phyloP scores from a whole-genome alignment of 805 yeast species.

The Ogataea ganodermae region DNA sequence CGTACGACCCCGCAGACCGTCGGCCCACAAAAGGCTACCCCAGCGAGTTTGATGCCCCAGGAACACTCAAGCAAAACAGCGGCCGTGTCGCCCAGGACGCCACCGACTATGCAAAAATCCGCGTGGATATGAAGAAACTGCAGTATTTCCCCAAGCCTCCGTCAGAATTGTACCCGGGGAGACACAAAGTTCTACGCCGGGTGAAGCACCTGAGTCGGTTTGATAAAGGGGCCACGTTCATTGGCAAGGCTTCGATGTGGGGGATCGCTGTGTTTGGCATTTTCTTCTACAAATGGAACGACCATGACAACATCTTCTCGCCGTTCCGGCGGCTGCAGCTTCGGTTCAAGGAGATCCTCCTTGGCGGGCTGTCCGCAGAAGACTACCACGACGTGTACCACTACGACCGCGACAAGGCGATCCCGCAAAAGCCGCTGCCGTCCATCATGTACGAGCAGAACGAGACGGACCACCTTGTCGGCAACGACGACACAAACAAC shows the following conservation, averaged over 20 bases:
- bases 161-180: constrained; percentile 75
- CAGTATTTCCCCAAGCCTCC: constrained; percentile 79
- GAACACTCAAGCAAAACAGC: constrained; percentile 49
- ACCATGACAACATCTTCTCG: constrained; percentile 72
- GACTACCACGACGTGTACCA: constrained; percentile 63
- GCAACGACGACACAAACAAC: constrained; percentile 38
- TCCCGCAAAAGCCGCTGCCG: constrained; percentile 41
- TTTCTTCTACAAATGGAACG: constrained; percentile 83
- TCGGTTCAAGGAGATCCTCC: constrained; percentile 50
- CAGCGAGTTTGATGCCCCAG: constrained; percentile 72
- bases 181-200: constrained; percentile 67
- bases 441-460: constrained; percentile 41
- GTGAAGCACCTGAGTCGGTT: constrained; percentile 55
- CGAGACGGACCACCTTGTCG: constrained; percentile 36
- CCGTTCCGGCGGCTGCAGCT: constrained; percentile 66
- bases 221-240: constrained; percentile 59
- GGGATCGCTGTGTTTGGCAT: constrained; percentile 58
- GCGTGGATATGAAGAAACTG: constrained; percentile 71
- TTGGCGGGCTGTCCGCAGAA: constrained; percentile 55
- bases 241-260: constrained; percentile 52
- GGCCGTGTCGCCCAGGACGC: constrained; percentile 60
- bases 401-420: constrained; percentile 41
- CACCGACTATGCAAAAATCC: constrained; percentile 64
- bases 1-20: constrained; percentile 74
- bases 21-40: constrained; percentile 88